These are phyloP conservation scores for Microsporum canis DNA, from an alignment of 2,329 filamentous ascomycete genomes.

Conservation along the genomic window DNA sequence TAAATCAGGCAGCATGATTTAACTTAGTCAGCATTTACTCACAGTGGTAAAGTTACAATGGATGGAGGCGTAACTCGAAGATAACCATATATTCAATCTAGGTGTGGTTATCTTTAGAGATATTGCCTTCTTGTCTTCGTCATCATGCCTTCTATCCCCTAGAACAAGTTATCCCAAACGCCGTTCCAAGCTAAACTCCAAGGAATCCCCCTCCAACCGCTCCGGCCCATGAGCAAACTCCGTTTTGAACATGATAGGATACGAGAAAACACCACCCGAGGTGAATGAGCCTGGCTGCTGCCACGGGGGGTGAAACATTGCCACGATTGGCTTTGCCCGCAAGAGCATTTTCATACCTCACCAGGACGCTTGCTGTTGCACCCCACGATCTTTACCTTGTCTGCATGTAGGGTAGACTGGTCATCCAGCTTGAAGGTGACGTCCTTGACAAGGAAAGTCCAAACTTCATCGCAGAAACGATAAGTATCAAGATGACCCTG, in stretches of 20 bases:
- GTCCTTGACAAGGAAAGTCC: constrained; percentile 98
- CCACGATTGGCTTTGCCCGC: not conserved
- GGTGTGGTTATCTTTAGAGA: not conserved
- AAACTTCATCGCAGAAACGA: constrained; percentile 98
- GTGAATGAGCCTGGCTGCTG: not conserved
- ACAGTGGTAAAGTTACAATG: too few relatives aligned
- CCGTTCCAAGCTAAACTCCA: not conserved
- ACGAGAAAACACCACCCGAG: not conserved
- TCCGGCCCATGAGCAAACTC: not conserved
- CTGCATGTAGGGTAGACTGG: constrained; percentile 60
- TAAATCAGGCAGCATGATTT: too few relatives aligned
- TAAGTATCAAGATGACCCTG: constrained; percentile 96
- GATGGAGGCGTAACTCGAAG: not conserved
- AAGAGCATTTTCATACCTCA: constrained; percentile 30
- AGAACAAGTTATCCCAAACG: not conserved
- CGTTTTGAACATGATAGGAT: not conserved
- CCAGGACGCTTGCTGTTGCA: constrained; percentile 81
- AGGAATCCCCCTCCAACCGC: not conserved
- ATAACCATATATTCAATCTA: not conserved
- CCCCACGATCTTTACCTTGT: constrained; percentile 97
- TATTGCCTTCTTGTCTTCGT: not conserved
- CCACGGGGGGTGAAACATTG: not conserved
- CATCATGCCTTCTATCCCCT: not conserved
- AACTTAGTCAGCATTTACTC: too few relatives aligned
- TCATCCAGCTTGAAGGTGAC: constrained; percentile 98